These are phyloP conservation scores for Pseudodiploospora longispora DNA, from an alignment of 2,329 filamentous ascomycete species.

Conservation along the genomic window DNA sequence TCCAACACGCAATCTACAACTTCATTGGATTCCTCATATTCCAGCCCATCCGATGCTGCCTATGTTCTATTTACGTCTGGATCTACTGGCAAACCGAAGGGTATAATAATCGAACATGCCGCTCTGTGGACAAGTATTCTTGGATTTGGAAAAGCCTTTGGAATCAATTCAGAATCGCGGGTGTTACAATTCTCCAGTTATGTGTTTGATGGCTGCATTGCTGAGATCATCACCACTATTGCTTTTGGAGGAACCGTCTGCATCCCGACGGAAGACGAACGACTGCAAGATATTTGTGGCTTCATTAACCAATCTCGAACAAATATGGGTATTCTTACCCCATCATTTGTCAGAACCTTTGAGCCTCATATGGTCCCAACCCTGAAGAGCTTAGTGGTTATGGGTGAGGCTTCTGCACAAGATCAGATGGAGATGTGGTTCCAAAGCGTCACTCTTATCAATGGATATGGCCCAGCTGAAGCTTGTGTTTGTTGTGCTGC, in stretches of 20 bases:
- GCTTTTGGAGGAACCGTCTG: background rate
- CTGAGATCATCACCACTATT: slow-evolving; percentile 2
- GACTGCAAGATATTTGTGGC: background rate
- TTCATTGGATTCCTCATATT: slow-evolving; percentile 10
- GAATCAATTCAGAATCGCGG: background rate
- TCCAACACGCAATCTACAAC: background rate
- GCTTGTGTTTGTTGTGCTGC: background rate
- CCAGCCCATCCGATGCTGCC: background rate
- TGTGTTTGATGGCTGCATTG: slow-evolving; percentile 5
- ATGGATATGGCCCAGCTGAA: slow-evolving; percentile 12
- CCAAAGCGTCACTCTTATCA: slow-evolving; percentile 2
- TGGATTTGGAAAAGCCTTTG: slow-evolving; percentile 1
- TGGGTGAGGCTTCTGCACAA: slow-evolving; percentile 22
- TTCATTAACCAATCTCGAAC: background rate
- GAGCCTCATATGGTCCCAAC: background rate
- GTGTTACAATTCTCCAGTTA: slow-evolving; percentile 6
- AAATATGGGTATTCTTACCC: slow-evolving; percentile 6
- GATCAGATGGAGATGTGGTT: slow-evolving; percentile 7
- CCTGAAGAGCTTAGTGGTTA: slow-evolving; percentile 4
- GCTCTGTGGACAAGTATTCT: background rate
- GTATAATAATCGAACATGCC: slow-evolving; percentile 1
- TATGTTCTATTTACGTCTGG: slow-evolving; percentile 3
- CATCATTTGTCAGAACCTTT: slow-evolving; percentile 1
- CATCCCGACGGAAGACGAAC: background rate
- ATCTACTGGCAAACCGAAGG: slow-evolving; percentile 5